Evolutionary conservation across 2,329 filamentous ascomycete species (phyloP), one percentile per base, ranked within the genome.

Genomic region (Fusarium nisikadoi): DNA sequence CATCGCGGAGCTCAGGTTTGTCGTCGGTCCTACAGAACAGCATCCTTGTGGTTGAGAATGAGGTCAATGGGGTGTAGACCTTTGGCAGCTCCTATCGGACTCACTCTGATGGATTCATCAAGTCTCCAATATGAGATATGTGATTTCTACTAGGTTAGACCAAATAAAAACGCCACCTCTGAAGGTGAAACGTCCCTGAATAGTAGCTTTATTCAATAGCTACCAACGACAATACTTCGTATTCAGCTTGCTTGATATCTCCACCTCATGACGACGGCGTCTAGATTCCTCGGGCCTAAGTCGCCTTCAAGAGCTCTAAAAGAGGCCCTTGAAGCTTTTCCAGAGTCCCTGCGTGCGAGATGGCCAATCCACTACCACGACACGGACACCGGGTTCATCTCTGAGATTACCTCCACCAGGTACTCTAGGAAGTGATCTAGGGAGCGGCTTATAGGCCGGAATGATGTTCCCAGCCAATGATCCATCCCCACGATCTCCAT

Each of bases 401-500:
- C 45, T 38, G 8, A 35, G 11, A 36, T 31, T 45, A 11, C 25
- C 65, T 33, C 60, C 42, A n/a, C 42, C 55, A 29, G 33, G 35
- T 27, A 50, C 53, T 23, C 41, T 49, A 19, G 60, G 65, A 59
- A 68, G 60, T 0, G 39, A 57, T 14, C 60, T 36, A 41, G 60
- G 65, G 16, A 64, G 59, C 19, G 46, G 60, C 19, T 49, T 39
- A 47, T 54, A 64, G 14, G 60, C 46, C 8, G 29, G 17, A 41
- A 50, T 9, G 0, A 0, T 10, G 1, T 54, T 42, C 3, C 14
- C 6, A 17, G 41, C 23, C 6, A 33, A 39, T 5, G 29, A 61
- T 23, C 14, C 35, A 41, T 63, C 41, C 3, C 14, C 27, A 25
- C 25, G 5, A n/a, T 39, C 3, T 12, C 3, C 4, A 8, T 43